Percentiles rank a stretch among this genome's conserved stretches.
Evolutionary conservation across 345 rosid genomes (phyloP).

Genomic region (Aquilaria malaccensis): DNA sequence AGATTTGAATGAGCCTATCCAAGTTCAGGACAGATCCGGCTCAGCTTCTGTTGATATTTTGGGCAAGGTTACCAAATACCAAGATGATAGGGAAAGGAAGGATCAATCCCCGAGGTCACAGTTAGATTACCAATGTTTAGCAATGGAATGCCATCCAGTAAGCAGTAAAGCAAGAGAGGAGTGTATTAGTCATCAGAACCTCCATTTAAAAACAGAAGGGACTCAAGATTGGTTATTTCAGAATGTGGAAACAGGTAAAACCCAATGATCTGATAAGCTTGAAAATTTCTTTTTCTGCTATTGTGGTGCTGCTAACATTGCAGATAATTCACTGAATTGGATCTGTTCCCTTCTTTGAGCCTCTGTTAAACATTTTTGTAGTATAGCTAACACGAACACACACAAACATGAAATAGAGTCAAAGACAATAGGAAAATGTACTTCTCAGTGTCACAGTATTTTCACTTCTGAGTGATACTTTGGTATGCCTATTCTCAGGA

Average conservation of each 20-base stretch:
- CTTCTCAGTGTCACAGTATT: not conserved
- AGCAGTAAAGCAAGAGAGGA: conserved; percentile 23
- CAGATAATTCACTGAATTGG: no score
- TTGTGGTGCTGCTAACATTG: no score
- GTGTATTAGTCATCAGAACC: conserved; percentile 23
- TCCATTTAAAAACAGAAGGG: conserved; percentile 26
- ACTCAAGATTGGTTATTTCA: conserved; percentile 20
- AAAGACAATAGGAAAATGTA: not conserved
- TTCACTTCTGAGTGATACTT: conserved; percentile 4
- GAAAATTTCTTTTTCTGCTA: no score
- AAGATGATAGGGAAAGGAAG: conserved; percentile 18
- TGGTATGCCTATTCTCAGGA: conserved; percentile 19
- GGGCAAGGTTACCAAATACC: conserved; percentile 13
- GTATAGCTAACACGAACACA: no score
- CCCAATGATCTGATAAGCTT: not conserved
- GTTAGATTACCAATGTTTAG: conserved; percentile 13
- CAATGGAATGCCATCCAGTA: conserved; percentile 24
- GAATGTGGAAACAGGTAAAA: conserved; percentile 21
- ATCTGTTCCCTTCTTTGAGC: no score
- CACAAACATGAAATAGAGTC: no score
- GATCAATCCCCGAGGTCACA: conserved; percentile 17
- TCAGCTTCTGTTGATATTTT: conserved; percentile 20
- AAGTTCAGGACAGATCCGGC: conserved; percentile 29
- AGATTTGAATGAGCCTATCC: conserved; percentile 49
- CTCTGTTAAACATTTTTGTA: no score